These are phyloP conservation scores for Eimeria brunetti DNA, from an alignment of 169 alveolate species.

Conservation along the genomic window DNA sequence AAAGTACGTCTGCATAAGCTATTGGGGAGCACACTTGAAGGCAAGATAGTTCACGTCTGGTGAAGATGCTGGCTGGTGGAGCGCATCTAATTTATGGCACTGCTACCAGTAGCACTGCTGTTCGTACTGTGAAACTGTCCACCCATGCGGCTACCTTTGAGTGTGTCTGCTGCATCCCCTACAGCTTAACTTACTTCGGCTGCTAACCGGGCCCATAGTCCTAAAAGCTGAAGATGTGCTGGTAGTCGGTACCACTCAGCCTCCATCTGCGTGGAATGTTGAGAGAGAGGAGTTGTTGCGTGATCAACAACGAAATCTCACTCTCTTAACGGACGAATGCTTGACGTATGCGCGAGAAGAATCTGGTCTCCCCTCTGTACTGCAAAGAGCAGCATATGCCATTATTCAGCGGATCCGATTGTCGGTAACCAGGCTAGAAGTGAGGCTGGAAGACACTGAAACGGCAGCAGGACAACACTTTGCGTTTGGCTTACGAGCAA, in stretches of 20 bases:
- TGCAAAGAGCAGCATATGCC: conserved; percentile 50
- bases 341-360: conserved; percentile 76
- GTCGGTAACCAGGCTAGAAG: conserved; percentile 19
- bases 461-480: conserved; percentile 35
- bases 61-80: not conserved
- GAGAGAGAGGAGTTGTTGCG: conserved; percentile 69
- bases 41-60: not conserved
- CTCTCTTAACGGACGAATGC: conserved; percentile 76
- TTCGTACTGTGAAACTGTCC: not conserved
- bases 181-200: conserved; percentile 73
- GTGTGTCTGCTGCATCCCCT: conserved; percentile 21
- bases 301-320: conserved; percentile 38
- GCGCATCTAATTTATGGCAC: not conserved
- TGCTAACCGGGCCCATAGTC: conserved; percentile 65
- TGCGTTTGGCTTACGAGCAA: conserved; percentile 45
- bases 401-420: conserved; percentile 43
- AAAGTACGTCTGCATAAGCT: not conserved
- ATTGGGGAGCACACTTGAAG: not conserved
- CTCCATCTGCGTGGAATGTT: conserved; percentile 71
- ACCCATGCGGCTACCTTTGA: not conserved
- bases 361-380: conserved; percentile 66
- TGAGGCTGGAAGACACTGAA: conserved; percentile 69
- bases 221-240: conserved; percentile 60
- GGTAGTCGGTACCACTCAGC: conserved; percentile 65
- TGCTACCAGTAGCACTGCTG: not conserved